Percentiles rank a stretch among this genome's conserved stretches.
These are phyloP conservation scores for Astrocystis sublimbata DNA, from an alignment of 495 filamentous ascomycete species.

Conservation along the genomic window DNA sequence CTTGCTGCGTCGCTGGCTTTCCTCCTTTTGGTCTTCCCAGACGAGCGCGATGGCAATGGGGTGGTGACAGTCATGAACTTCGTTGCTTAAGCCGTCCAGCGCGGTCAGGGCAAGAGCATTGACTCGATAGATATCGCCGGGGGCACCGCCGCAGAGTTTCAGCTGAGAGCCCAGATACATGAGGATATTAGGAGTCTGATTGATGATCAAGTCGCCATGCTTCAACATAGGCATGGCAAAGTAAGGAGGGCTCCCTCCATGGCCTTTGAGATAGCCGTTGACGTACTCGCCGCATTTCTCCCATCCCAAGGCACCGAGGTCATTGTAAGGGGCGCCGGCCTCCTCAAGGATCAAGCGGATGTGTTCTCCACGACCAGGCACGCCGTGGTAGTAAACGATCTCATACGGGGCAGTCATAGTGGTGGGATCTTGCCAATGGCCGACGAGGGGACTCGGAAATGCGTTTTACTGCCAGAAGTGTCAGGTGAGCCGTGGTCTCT, in stretches of 20 bases:
- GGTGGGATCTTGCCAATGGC: too few relatives aligned
- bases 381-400: constrained; percentile 55
- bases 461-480: too few relatives aligned
- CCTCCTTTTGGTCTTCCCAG: constrained; percentile 59
- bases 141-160: constrained; percentile 34
- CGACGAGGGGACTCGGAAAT: too few relatives aligned
- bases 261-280: constrained; percentile 6
- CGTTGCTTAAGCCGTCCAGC: constrained; percentile 54
- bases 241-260: constrained; percentile 44
- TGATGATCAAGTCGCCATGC: constrained; percentile 44
- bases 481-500: too few relatives aligned
- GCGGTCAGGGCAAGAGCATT: constrained; percentile 50
- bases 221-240: constrained; percentile 53
- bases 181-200: constrained; percentile 56
- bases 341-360: constrained; percentile 59
- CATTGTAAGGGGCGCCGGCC: constrained; percentile 47
- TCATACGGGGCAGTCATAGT: constrained; percentile 38
- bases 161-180: constrained; percentile 50
- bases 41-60: constrained; percentile 47
- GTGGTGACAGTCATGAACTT: constrained; percentile 59
- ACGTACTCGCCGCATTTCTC: constrained; percentile 19
- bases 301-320: constrained; percentile 27
- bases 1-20: constrained; percentile 43
- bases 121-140: constrained; percentile 25
- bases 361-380: constrained; percentile 59